Evolutionary conservation across 2,329 filamentous ascomycete genomes (phyloP).

Genomic region (Beauveria caledonica): DNA sequence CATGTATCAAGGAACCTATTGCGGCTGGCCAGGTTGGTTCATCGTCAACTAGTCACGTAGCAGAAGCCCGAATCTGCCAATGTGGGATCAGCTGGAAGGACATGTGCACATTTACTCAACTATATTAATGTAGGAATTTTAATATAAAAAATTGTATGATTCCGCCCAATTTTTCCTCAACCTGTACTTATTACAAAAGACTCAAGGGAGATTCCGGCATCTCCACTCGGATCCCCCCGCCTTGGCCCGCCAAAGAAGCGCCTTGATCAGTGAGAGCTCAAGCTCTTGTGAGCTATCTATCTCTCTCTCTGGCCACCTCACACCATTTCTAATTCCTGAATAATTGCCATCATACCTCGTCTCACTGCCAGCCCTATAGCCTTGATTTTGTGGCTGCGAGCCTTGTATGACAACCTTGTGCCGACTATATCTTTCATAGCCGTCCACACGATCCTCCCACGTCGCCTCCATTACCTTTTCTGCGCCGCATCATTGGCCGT

Average conservation of each 20-base stretch:
- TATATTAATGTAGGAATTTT: too few relatives aligned
- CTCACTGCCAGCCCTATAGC: background rate
- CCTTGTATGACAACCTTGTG: background rate
- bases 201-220: background rate
- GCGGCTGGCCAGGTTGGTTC: too few relatives aligned
- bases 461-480: background rate
- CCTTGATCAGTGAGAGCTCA: background rate
- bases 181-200: background rate
- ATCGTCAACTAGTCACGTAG: too few relatives aligned
- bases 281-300: background rate
- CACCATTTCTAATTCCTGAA: background rate
- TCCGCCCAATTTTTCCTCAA: background rate
- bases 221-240: background rate
- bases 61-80: too few relatives aligned
- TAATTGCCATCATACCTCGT: background rate
- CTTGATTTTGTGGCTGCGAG: background rate
- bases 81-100: too few relatives aligned
- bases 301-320: background rate
- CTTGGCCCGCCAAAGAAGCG: background rate
- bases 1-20: too few relatives aligned
- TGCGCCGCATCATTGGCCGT: background rate
- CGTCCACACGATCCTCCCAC: background rate
- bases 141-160: too few relatives aligned
- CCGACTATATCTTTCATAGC: background rate
- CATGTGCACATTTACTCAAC: too few relatives aligned